Evolutionary conservation across 1,139 yeast species (phyloP), one percentile per base, ranked within the genome.

Genomic region (Candida labiduridarum): DNA sequence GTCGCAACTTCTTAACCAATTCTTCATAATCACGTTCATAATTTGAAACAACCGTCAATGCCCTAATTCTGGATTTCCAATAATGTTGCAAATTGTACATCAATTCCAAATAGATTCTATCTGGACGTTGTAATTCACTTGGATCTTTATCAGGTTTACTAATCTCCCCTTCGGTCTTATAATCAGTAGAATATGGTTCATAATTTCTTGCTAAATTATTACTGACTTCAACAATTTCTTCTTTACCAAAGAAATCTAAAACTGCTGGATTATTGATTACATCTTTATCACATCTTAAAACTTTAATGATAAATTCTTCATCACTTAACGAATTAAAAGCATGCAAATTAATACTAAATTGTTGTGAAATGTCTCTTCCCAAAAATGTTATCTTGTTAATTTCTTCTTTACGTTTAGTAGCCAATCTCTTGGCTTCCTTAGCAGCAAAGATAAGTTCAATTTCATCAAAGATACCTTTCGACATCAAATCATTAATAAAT

Each of bases 51-150:
- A 87, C 81, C 41, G 72, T 78, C 54, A 88, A 69, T 0, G 92
- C 89, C 57, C 95, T 74, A 71, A 82, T 83, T 71, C 96, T 80
- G 3, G 94, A 85, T 52, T 83, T 79, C 96, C 96, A 88, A 59
- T 88, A 88, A 54, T 85, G 87, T 56, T 85, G 91, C 56, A 87
- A 74, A 58, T 87, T 87, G 63, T 85, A 86, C 59, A 87, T 82
- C 63, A 87, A 75, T 59, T 86, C 91, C 67, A 88, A 69, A 59
- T 84, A 88, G 10, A 88, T 71, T 62, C 92, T 80, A 63, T 88
- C 96, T 0, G 94, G 85, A 59, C 94, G 77, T 53, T 87, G 90
- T 55, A 88, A 74, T 51, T 87, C 94, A 53, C 65, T 74, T 5
- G 90, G 87, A 68, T 87, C 92, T 62, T 87, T 87, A 45, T 87